Base-by-base conservation (phyloP, 2,329 filamentous ascomycete genomes). In the Iodosphaeria phyllophila region DNA sequence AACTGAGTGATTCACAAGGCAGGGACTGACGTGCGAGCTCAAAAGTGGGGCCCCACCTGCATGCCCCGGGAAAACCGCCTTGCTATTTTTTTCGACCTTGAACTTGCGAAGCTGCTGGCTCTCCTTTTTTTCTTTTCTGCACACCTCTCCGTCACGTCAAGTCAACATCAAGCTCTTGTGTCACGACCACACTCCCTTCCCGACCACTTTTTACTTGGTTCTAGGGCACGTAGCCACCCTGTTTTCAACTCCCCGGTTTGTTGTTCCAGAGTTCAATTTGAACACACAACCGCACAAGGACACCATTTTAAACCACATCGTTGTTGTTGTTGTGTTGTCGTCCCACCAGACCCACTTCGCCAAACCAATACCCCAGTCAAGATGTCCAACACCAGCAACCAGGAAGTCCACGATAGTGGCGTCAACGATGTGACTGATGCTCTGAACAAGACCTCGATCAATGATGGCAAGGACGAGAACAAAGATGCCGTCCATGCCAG, bases 191-290 rank as follows among this genome's bases (percentile, higher is more conserved):
- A 44, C 39, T 39, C 42, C 36, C 43, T 34, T 35, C 40, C 36
- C 45, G 49, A 45, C 44, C 46, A 45, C 54, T 53, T 72, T 58
- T 59, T 42, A 35, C 34, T 32, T 25, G 27, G 22, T 30, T 47
- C 76, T 83, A 83, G 77, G 77, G 77, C 77, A 80, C 76, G 56
- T 68, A 83, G 77, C 77, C 78, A 83, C 77, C 77, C 77, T 83
- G 61, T 54, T 52, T 22, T 41, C 40, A 27, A 29, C 56, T 56
- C 53, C 57, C 59, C 62, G 67, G 62, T 64, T 66, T 60, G 64
- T 70, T 73, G 64, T 67, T 65, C 64, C 72, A 75, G 72, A 77
- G 73, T 75, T 61, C 60, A 66, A 63, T 54, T 45, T 50, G 43
- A 46, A 45, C 36, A 32, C 32, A 16, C 18, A 25, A 27, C 25